Evolutionary conservation across 257 asterid species (phyloP).

Genomic region (Plantago major): DNA sequence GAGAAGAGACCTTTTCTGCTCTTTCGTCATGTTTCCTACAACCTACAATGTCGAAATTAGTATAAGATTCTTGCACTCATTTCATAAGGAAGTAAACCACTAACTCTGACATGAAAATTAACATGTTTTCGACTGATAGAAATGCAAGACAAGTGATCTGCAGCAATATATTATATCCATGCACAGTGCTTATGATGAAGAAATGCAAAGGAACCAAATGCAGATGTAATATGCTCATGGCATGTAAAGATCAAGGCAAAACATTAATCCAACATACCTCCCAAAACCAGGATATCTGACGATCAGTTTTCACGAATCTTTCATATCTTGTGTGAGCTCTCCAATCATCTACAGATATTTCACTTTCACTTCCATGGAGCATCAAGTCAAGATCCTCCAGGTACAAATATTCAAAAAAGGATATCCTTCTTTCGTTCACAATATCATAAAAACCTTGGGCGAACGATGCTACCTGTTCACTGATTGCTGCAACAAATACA

Average conservation of each 20-base stretch:
- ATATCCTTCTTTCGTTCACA: slow-evolving; percentile 30
- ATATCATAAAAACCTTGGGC: slow-evolving; percentile 59
- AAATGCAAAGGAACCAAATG: too few species aligned
- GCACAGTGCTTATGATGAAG: too few species aligned
- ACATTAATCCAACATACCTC: slow-evolving; percentile 36
- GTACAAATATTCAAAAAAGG: slow-evolving; percentile 64
- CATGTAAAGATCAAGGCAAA: background rate
- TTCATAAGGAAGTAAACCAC: too few species aligned
- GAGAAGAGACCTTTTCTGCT: slow-evolving; percentile 75
- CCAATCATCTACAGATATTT: slow-evolving; percentile 86
- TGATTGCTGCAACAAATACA: background rate
- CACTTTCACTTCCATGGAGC: slow-evolving; percentile 73
- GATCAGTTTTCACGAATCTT: slow-evolving; percentile 64
- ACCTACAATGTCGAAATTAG: slow-evolving; percentile 33
- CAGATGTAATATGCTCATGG: background rate
- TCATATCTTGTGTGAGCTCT: slow-evolving; percentile 72
- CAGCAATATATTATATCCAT: too few species aligned
- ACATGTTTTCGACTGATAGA: too few species aligned
- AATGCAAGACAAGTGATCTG: too few species aligned
- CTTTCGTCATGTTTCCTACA: slow-evolving; percentile 60
- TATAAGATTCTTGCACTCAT: background rate
- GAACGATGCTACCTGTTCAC: background rate
- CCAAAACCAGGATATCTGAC: slow-evolving; percentile 90
- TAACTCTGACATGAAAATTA: too few species aligned
- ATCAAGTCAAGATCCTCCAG: slow-evolving; percentile 74